Percentiles rank a stretch among this genome's conserved stretches.
phyloP scores from a whole-genome alignment of 169 alveolate species.

The Plasmodium gonderi region DNA sequence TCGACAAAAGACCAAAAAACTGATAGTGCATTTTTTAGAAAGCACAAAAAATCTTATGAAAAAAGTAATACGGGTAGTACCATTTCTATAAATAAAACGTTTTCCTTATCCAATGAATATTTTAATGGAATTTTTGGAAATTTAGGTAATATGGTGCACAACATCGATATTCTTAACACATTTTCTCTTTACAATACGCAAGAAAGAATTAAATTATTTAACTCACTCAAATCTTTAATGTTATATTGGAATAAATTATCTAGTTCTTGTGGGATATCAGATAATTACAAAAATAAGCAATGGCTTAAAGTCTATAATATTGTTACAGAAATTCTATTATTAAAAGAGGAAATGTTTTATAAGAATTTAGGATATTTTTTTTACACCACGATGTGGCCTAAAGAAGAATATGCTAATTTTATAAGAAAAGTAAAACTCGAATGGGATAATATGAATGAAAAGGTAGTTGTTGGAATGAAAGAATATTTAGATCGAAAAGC shows the following conservation, averaged over 20 bases:
- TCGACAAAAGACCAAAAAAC: neutral
- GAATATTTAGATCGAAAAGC: neutral
- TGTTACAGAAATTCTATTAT: neutral
- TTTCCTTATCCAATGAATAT: neutral
- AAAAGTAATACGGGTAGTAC: neutral
- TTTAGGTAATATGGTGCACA: neutral
- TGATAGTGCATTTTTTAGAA: neutral
- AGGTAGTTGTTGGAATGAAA: neutral
- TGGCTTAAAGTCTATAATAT: neutral
- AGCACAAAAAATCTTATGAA: neutral
- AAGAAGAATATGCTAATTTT: neutral
- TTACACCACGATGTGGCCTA: neutral
- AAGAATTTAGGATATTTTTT: neutral
- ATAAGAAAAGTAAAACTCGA: neutral
- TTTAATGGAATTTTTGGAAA: neutral
- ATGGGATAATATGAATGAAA: neutral
- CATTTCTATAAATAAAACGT: neutral
- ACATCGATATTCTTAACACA: neutral
- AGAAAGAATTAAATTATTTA: neutral
- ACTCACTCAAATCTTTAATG: neutral
- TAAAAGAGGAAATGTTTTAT: neutral
- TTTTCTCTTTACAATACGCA: neutral
- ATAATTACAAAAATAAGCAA: neutral
- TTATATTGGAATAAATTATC: neutral
- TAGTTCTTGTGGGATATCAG: neutral